phyloP scores from a whole-genome alignment of 495 filamentous ascomycete genomes.

The Penicillium steckii region DNA sequence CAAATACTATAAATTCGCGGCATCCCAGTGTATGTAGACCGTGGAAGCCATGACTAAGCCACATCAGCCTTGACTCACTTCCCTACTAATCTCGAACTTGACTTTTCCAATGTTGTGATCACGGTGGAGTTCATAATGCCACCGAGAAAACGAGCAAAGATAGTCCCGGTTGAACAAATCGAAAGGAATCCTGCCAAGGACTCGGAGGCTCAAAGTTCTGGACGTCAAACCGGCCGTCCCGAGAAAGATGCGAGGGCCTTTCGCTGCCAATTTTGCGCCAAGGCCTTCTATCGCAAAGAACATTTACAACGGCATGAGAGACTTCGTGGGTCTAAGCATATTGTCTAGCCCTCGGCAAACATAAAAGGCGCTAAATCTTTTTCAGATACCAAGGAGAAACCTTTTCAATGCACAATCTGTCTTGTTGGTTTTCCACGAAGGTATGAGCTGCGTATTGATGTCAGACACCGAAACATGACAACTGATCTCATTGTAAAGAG shows the following conservation, averaged over 20 bases:
- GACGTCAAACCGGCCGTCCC: neutral
- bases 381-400: slow-evolving; percentile 27
- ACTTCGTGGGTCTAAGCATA: slow-evolving; percentile 24
- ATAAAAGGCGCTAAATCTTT: neutral
- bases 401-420: slow-evolving; percentile 13
- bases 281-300: slow-evolving; percentile 21
- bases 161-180: neutral
- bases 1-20: too few species aligned
- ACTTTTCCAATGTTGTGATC: neutral
- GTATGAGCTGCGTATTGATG: neutral
- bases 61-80: neutral
- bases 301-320: slow-evolving; percentile 27
- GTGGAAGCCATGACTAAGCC: neutral
- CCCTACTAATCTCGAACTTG: too few species aligned
- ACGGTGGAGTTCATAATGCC: neutral
- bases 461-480: neutral
- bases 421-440: neutral
- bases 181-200: neutral
- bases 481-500: neutral
- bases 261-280: slow-evolving; percentile 22
- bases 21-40: too few species aligned
- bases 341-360: slow-evolving; percentile 20
- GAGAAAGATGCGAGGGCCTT: neutral
- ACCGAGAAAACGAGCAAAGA: neutral
- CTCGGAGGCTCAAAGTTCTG: neutral